Evolutionary conservation across 2,329 filamentous ascomycete genomes (phyloP).

Genomic region (Thielaviopsis punctulata): DNA sequence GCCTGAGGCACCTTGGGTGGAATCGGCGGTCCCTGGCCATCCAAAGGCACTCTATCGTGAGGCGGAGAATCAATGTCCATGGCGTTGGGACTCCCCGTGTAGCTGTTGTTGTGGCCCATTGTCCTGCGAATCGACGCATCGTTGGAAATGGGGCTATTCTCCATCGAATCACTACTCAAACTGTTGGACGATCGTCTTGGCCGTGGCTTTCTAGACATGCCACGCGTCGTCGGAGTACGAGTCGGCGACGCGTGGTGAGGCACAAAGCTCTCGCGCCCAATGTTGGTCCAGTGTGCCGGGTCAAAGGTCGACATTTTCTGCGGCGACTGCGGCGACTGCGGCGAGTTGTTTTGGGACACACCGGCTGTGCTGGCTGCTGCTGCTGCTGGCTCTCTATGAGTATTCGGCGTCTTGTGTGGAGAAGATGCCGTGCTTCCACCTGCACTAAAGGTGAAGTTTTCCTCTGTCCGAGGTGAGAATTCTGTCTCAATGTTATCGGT

Average conservation of each 20-base stretch:
- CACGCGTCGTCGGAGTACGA: slow-evolving; percentile 4
- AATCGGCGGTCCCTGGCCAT: slow-evolving; percentile 12
- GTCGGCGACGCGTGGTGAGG: slow-evolving; percentile 17
- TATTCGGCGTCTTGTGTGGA: slow-evolving; percentile 1
- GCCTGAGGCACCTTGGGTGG: slow-evolving; percentile 11
- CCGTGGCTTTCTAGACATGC: slow-evolving; percentile 1
- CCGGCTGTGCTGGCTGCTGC: background rate
- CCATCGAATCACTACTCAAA: background rate
- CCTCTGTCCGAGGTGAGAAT: slow-evolving; percentile 21
- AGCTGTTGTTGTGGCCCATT: background rate
- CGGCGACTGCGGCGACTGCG: slow-evolving; percentile 4
- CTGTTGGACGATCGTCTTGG: slow-evolving; percentile 2
- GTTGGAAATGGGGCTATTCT: background rate
- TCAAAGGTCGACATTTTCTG: slow-evolving; percentile 23
- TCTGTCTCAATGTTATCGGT: slow-evolving; percentile 45
- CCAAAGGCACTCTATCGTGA: slow-evolving; percentile 15
- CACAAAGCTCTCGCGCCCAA: slow-evolving; percentile 36
- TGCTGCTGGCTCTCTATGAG: slow-evolving; percentile 1
- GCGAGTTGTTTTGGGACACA: background rate
- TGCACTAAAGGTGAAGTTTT: slow-evolving; percentile 12
- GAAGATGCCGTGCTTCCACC: slow-evolving; percentile 5
- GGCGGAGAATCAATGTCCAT: slow-evolving; percentile 48
- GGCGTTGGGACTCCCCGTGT: slow-evolving; percentile 34
- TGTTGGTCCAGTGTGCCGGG: slow-evolving; percentile 35
- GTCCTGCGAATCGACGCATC: background rate